Percentiles rank a stretch among this genome's conserved stretches.
Evolutionary conservation across 176 grass and related monocot genomes (phyloP).

Genomic region (Avena insularis): DNA sequence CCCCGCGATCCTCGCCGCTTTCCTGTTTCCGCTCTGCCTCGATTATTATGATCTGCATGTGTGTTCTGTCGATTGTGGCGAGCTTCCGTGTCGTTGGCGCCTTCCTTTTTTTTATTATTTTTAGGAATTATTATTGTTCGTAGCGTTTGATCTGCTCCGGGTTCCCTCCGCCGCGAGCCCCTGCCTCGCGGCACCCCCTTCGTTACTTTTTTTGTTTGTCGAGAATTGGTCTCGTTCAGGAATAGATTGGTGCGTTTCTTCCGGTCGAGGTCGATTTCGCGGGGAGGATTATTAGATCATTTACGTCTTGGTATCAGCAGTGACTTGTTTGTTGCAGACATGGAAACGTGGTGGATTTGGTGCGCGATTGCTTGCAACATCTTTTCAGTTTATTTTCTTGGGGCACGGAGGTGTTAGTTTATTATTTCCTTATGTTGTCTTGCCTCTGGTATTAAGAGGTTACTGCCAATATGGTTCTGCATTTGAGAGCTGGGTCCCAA

Average conservation of each 20-base stretch:
- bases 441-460: neutral
- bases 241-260: neutral
- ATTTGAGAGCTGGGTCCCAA: neutral
- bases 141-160: neutral
- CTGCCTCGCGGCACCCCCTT: neutral
- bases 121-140: neutral
- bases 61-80: neutral
- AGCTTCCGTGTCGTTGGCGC: neutral
- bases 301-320: neutral
- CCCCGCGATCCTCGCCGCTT: neutral
- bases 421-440: neutral
- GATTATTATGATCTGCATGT: neutral
- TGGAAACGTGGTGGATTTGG: neutral
- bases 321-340: neutral
- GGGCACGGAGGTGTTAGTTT: no score
- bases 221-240: neutral
- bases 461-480: neutral
- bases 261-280: neutral
- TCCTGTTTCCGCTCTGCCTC: neutral
- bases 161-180: no score
- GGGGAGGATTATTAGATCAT: fast-evolving
- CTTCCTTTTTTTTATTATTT: no score
- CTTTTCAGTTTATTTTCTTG: no score
- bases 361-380: neutral
- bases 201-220: neutral